A percentile compares a stretch with the other conserved stretches of the same genome.
Evolutionary conservation across 192 early-diverging fungal genomes (phyloP).

Genomic region (Phycomyces blakesleeanus): DNA sequence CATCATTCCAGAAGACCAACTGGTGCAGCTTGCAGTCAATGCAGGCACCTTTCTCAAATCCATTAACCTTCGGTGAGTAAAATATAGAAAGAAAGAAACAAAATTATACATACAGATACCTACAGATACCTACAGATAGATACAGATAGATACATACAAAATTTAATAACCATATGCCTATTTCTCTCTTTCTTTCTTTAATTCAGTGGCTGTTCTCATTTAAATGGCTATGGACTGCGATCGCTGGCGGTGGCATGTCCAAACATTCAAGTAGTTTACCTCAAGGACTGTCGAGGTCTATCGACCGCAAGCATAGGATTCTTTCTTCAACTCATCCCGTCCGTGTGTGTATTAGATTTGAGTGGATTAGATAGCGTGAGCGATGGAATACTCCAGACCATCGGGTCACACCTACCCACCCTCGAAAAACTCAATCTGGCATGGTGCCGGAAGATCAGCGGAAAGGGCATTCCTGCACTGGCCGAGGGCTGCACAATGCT

Average conservation of each 20-base stretch:
- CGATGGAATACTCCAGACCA: constrained; percentile 38
- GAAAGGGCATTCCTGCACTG: constrained; percentile 30
- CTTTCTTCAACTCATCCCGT: constrained; percentile 31
- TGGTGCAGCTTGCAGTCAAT: constrained; percentile 25
- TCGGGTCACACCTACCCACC: constrained; percentile 32
- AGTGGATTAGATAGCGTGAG: constrained; percentile 39
- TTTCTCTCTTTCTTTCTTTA: too few species aligned
- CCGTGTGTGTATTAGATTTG: constrained; percentile 40
- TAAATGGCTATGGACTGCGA: constrained; percentile 26
- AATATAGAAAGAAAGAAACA: too few species aligned
- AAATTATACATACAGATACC: too few species aligned
- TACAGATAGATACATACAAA: neutral
- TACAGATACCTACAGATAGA: neutral
- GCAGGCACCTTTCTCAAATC: constrained; percentile 36
- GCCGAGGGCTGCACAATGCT: constrained; percentile 36
- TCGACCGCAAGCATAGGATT: constrained; percentile 39
- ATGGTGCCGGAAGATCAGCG: constrained; percentile 50
- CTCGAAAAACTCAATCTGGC: constrained; percentile 42
- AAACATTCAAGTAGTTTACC: constrained; percentile 32
- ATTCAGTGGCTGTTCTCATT: constrained; percentile 40
- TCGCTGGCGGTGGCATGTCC: constrained; percentile 34
- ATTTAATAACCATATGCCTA: constrained; percentile 12
- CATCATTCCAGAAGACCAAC: constrained; percentile 29
- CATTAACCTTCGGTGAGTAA: constrained; percentile 41
- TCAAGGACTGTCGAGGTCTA: constrained; percentile 35